Evolutionary conservation across 2,329 filamentous ascomycete species (phyloP).

Genomic region (Pseudopyrenochaeta lycopersici): DNA sequence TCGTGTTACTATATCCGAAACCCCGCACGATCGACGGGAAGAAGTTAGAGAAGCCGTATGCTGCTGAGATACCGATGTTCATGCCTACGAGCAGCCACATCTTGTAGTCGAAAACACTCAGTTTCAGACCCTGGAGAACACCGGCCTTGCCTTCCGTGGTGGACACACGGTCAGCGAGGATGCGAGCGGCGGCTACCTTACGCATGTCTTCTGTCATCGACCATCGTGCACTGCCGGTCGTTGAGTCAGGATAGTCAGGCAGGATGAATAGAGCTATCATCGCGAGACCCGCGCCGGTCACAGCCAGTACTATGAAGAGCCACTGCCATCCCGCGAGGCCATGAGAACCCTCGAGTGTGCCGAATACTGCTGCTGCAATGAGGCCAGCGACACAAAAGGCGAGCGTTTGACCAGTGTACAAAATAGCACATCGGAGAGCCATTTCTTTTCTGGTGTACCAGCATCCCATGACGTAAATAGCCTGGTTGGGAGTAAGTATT

Average conservation of each 20-base stretch:
- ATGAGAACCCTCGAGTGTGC: not conserved
- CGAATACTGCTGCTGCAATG: slow-evolving; percentile 5
- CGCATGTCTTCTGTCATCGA: slow-evolving; percentile 6
- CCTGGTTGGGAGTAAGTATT: slow-evolving; percentile 67
- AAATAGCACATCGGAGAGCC: slow-evolving; percentile 12
- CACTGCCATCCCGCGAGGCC: slow-evolving; percentile 10
- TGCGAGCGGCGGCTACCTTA: slow-evolving; percentile 1
- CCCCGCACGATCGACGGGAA: not conserved
- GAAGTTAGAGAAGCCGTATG: slow-evolving; percentile 1
- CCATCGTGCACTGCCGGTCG: slow-evolving; percentile 1
- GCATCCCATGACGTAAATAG: slow-evolving; percentile 28
- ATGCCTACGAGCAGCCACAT: slow-evolving; percentile 3
- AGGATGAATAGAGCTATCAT: slow-evolving; percentile 2
- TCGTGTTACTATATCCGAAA: slow-evolving; percentile 36
- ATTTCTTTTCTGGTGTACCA: slow-evolving; percentile 64
- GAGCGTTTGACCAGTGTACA: slow-evolving; percentile 4
- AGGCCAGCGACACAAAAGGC: slow-evolving; percentile 16
- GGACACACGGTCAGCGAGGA: slow-evolving; percentile 1
- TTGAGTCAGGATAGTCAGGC: slow-evolving; percentile 4
- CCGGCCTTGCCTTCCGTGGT: not conserved
- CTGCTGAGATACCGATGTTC: not conserved
- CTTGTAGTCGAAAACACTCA: slow-evolving; percentile 5
- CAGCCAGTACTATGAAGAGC: slow-evolving; percentile 9
- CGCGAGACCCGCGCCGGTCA: not conserved
- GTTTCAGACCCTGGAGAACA: not conserved